These are phyloP conservation scores for Drosera spatulata DNA, from an alignment of 179 eudicot species.

Conservation along the genomic window DNA sequence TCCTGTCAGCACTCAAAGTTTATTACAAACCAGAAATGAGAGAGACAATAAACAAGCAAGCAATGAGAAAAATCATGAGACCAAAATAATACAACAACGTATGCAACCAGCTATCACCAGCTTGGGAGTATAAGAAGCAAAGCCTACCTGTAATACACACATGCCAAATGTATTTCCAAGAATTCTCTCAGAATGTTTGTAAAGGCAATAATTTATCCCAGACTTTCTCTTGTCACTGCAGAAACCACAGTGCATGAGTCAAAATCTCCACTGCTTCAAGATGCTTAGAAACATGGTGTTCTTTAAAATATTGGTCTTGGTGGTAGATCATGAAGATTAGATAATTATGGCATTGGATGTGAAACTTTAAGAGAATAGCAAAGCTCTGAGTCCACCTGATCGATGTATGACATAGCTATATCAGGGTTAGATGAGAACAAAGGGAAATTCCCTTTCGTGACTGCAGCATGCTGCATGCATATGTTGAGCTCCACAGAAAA, in stretches of 20 bases:
- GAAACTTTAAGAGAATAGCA: too few species aligned
- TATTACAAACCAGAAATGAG: constrained; percentile 1
- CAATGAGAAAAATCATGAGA: constrained; percentile 2
- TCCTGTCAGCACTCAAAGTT: constrained; percentile 31
- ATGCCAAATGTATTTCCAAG: constrained; percentile 96
- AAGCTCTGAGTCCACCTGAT: too few species aligned
- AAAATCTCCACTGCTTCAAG: neutral
- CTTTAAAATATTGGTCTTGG: too few species aligned
- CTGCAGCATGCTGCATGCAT: too few species aligned
- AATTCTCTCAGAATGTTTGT: constrained; percentile 82
- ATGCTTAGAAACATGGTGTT: too few species aligned
- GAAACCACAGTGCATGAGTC: constrained; percentile 5
- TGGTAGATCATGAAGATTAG: too few species aligned
- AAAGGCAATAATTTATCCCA: constrained; percentile 62
- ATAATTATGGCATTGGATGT: too few species aligned
- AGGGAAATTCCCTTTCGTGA: too few species aligned
- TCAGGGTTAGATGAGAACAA: too few species aligned
- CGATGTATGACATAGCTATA: too few species aligned
- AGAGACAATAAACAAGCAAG: neutral
- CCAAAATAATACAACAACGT: too few species aligned
- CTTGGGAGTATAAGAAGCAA: neutral
- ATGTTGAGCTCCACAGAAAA: too few species aligned
- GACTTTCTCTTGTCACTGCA: constrained; percentile 78
- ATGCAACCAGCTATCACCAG: neutral
- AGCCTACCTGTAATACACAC: constrained; percentile 82